phyloP scores from a whole-genome alignment of 495 filamentous ascomycete species.

The Daldinia vernicosa region DNA sequence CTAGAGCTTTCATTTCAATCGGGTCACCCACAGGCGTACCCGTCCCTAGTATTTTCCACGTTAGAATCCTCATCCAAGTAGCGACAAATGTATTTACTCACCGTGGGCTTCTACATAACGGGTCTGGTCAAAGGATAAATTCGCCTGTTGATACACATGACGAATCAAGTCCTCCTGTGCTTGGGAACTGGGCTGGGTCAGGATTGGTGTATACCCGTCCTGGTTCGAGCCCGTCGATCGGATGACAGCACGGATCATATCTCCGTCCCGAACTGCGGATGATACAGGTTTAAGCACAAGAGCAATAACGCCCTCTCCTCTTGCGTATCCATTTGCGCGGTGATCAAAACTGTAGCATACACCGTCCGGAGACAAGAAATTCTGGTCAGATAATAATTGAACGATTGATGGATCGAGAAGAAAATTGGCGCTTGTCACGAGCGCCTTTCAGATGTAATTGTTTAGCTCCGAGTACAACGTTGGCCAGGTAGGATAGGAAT shows the following conservation, averaged over 20 bases:
- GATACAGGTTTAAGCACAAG: conserved; percentile 63
- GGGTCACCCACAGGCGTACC: conserved; percentile 66
- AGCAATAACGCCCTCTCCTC: conserved; percentile 65
- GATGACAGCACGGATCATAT: conserved; percentile 67
- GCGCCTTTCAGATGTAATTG: conserved; percentile 4
- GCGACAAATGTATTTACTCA: conserved; percentile 9
- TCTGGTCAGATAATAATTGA: conserved; percentile 34
- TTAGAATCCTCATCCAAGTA: background rate
- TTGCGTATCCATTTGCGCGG: conserved; percentile 66
- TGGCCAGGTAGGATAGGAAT: background rate
- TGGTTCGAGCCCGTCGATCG: conserved; percentile 61
- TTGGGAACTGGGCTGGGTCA: conserved; percentile 59
- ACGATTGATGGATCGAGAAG: conserved; percentile 46
- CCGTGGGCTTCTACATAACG: conserved; percentile 58
- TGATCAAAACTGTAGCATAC: conserved; percentile 65
- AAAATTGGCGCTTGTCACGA: conserved; percentile 17
- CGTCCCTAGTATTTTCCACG: conserved; percentile 46
- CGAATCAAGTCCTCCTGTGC: conserved; percentile 62
- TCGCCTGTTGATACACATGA: conserved; percentile 54
- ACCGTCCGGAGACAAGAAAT: conserved; percentile 50
- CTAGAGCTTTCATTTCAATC: conserved; percentile 60
- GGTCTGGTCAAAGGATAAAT: conserved; percentile 53
- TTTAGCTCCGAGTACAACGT: background rate
- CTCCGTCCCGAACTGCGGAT: conserved; percentile 55
- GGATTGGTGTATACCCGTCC: conserved; percentile 58